Base-by-base conservation (phyloP, 2,329 filamentous ascomycete genomes). In the Sclerotinia glacialis region DNA sequence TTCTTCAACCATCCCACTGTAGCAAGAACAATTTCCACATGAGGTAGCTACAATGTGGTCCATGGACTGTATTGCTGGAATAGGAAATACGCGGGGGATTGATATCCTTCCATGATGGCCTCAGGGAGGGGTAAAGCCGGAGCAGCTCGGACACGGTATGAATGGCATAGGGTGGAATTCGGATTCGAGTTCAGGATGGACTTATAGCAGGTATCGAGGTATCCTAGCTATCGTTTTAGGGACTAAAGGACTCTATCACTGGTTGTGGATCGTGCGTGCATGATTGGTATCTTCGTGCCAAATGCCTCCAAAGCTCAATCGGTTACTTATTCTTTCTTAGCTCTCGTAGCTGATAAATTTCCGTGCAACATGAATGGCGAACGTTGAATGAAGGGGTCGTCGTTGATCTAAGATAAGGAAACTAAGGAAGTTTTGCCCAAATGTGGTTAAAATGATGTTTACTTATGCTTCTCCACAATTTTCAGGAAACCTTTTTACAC, bases 1-100 rank as follows among this genome's bases (percentile, higher is more conserved):
- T 16, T 47, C 21, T 61, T 37, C 26, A 49, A 60, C 46, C 68
- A 69, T 65, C 71, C 68, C 72, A 66, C 67, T 64, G 67, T 67
- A 64, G 62, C 46, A 67, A 63, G 42, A 52, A 28, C 63, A 64
- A 67, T 70, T 70, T 67, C 52, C 42, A 50, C 26, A 47, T 31
- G 23, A 26, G 42, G 60, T 31, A 50, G 40, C 26, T 37, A 64
- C 49, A 42, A 56, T 67, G 18, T 52, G 18, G 8, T 64, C 26
- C 18, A 47, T 64, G 65, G 65, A 67, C 59, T 56, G 52, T 67
- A 50, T 67, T 63, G 59, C 59, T 64, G 52, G 11, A 64, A 67
- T 64, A 64, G 59, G 56, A 50, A 66, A 66, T 50, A 28, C 40
- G 47, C 52, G 52, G 50, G 65, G 59, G 23, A 56, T 37, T 65